Base-by-base conservation (phyloP, 1,139 yeast species). In the Protomyces lactucae-debilis region DNA sequence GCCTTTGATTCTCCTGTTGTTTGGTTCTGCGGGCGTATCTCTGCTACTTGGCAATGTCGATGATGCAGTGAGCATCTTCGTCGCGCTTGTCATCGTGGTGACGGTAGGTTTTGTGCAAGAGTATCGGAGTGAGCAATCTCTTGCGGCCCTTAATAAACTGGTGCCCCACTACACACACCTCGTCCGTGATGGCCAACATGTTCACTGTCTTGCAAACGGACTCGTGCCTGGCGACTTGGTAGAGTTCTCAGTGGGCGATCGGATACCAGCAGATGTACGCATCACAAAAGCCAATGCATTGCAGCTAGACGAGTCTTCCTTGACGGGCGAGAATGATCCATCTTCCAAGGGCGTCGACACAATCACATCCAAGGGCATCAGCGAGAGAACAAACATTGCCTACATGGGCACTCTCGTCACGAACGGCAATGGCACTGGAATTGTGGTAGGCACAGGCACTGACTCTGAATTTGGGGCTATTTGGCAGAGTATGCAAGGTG, bases 331-430 rank as follows among this genome's bases (percentile, higher is more conserved):
- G 76, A 89, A 89, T 61, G 82, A 85, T 60, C 97, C 98, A 0
- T 95, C 89, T 6, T 81, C 80, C 69, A 93, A 93, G 72, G 72
- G 74, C 14, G 72, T 78, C 3, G 79, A 77, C 1, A 73, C 80
- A 0, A 76, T 83, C 9, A 35, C 68, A 74, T 2, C 73, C 76
- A n/a, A 67, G 69, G 64, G 61, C n/a, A 25, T 40, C 16, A 57
- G 63, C 39, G 88, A 85, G 65, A 83, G 97, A 73, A 76, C 76
- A 21, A 85, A 86, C 67, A 87, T 91, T 70, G 98, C 95, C 1
- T 91, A 82, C 73, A 92, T 93, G 98, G 98, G 98, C 55, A 92
- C 99, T 1, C 80, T 93, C 71, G 97, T 92, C 4, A 85, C 96
- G 71, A 95, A 90, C 73, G 99, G 73, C n/a, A 91, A 88, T 71